Percentiles rank a stretch among this genome's conserved stretches.
Evolutionary conservation across 257 asterid species (phyloP).

Genomic region (Ballota nigra): DNA sequence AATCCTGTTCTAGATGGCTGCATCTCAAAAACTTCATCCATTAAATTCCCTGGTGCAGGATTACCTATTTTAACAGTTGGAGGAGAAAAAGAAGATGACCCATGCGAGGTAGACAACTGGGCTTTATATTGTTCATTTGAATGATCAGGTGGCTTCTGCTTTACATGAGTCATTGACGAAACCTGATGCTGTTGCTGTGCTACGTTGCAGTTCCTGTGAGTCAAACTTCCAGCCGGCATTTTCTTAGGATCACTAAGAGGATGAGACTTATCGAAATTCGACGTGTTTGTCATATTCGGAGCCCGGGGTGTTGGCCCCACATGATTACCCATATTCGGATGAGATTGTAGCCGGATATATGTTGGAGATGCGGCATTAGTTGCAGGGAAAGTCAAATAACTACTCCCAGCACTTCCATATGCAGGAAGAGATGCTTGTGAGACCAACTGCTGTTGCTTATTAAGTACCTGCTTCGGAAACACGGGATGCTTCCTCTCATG

Average conservation of each 20-base stretch:
- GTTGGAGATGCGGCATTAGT: constrained; percentile 45
- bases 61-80: constrained; percentile 31
- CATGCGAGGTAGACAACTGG: constrained; percentile 53
- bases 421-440: constrained; percentile 55
- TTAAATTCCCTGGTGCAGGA: constrained; percentile 44
- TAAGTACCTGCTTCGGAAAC: constrained; percentile 58
- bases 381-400: constrained; percentile 54
- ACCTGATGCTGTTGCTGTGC: constrained; percentile 41
- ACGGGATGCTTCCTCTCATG: constrained; percentile 69
- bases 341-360: constrained; percentile 46
- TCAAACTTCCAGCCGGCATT: constrained; percentile 35
- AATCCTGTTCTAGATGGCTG: constrained; percentile 61
- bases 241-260: constrained; percentile 54
- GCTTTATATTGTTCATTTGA: constrained; percentile 54
- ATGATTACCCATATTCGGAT: constrained; percentile 39
- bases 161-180: constrained; percentile 52
- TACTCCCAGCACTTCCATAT: constrained; percentile 50
- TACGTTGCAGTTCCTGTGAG: constrained; percentile 40
- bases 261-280: constrained; percentile 61
- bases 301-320: constrained; percentile 47
- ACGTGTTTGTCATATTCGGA: constrained; percentile 41
- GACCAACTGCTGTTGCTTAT: constrained; percentile 77
- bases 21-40: constrained; percentile 65
- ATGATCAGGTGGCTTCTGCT: constrained; percentile 74
- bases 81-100: constrained; percentile 49